Percentiles rank a stretch among this genome's conserved stretches.
Evolutionary conservation across 2,329 filamentous ascomycete genomes (phyloP).

Genomic region (Alternaria arbusti): DNA sequence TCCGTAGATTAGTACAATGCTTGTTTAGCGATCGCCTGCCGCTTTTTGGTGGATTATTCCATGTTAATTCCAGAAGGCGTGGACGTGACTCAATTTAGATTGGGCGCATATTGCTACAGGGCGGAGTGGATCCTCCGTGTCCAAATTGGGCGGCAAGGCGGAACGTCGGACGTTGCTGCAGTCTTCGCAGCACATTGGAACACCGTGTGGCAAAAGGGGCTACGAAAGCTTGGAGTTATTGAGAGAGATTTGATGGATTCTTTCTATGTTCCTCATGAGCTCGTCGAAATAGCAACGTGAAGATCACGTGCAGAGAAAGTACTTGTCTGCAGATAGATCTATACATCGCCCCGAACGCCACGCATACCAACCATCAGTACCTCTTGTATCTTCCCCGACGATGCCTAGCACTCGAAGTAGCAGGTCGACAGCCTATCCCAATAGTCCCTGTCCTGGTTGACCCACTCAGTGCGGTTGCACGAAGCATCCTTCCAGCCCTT

Average conservation of each 20-base stretch:
- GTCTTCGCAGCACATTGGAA: neutral
- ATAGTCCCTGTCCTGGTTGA: neutral
- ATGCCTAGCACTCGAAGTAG: neutral
- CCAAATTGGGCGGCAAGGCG: neutral
- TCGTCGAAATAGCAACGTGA: neutral
- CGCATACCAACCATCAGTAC: neutral
- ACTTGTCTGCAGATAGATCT: neutral
- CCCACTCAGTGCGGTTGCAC: neutral
- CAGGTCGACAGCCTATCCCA: neutral
- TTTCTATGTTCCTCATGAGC: neutral
- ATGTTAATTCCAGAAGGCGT: neutral
- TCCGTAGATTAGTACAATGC: neutral
- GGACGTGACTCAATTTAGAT: neutral
- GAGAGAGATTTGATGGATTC: neutral
- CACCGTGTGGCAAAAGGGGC: neutral
- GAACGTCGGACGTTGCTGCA: neutral
- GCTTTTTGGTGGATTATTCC: constrained; percentile 2
- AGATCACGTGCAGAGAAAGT: neutral
- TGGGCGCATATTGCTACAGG: neutral
- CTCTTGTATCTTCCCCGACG: neutral
- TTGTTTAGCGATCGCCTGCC: neutral
- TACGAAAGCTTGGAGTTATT: neutral
- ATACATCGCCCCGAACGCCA: neutral
- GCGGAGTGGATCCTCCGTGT: neutral
- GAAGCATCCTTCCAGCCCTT: neutral